Conservation (phyloP, 2,329 filamentous ascomycete species). For the Calonectria hawksworthii region DNA sequence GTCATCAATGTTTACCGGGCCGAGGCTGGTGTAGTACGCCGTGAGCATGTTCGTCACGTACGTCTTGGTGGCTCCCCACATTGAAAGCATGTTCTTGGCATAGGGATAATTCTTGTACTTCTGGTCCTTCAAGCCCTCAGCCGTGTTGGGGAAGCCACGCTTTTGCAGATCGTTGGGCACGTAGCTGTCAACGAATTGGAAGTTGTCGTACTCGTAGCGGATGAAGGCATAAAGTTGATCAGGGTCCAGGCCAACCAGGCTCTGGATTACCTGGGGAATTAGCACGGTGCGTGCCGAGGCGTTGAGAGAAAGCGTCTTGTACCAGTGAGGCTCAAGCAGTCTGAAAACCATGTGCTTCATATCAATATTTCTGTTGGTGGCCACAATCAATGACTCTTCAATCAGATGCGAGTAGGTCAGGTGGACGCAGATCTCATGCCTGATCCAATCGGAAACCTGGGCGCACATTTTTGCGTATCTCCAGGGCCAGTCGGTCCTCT, state of each 20-base stretch:
- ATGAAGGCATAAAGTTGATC: conserved; percentile 55
- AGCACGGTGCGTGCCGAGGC: conserved; percentile 59
- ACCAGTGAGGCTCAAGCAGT: conserved; percentile 63
- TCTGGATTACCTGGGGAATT: conserved; percentile 60
- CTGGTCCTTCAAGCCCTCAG: conserved; percentile 47
- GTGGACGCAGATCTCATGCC: conserved; percentile 63
- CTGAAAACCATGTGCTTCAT: conserved; percentile 59
- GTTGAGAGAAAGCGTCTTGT: conserved; percentile 64
- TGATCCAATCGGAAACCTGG: conserved; percentile 62
- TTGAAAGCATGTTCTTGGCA: conserved; percentile 58
- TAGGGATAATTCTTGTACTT: conserved; percentile 65
- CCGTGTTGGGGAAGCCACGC: conserved; percentile 58
- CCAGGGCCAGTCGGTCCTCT: conserved; percentile 61
- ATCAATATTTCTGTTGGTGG: conserved; percentile 57
- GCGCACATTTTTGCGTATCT: conserved; percentile 65
- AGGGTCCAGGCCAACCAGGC: conserved; percentile 57
- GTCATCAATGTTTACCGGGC: conserved; percentile 37
- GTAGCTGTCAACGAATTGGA: conserved; percentile 60
- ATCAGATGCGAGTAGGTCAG: conserved; percentile 61
- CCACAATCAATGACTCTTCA: conserved; percentile 64
- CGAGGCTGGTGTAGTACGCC: conserved; percentile 48
- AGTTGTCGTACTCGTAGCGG: conserved; percentile 57
- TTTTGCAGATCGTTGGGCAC: conserved; percentile 59
- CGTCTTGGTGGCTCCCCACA: conserved; percentile 59
- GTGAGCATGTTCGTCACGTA: conserved; percentile 58